Evolutionary conservation across 2,329 filamentous ascomycete genomes (phyloP).

Genomic region (Beauveria bassiana): DNA sequence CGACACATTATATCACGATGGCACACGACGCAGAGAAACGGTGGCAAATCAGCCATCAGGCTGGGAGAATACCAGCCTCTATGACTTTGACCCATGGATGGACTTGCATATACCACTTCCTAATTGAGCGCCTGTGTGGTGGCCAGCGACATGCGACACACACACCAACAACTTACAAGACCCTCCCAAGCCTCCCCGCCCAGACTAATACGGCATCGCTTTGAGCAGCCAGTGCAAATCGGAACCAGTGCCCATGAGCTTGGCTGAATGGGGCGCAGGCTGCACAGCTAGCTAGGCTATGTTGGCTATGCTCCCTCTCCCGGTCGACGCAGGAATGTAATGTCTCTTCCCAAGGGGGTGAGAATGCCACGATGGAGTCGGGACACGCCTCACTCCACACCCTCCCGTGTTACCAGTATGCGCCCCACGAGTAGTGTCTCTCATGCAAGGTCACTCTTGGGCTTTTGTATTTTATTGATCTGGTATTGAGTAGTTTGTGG

Average conservation of each 20-base stretch:
- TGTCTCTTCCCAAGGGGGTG: conserved; percentile 8
- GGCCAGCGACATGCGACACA: not conserved
- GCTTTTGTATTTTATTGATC: conserved; percentile 3
- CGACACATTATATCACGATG: not conserved
- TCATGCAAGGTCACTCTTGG: not conserved
- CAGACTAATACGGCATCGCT: not conserved
- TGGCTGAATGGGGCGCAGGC: not conserved
- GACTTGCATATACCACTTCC: not conserved
- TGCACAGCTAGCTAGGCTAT: not conserved
- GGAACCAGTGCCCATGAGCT: not conserved
- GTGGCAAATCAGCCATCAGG: conserved; percentile 1
- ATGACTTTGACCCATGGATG: not conserved
- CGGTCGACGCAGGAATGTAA: conserved; percentile 4
- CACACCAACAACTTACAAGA: conserved; percentile 3
- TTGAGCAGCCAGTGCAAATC: not conserved
- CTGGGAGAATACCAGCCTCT: conserved; percentile 7
- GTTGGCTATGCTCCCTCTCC: not conserved
- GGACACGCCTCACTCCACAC: not conserved
- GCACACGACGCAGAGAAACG: not conserved
- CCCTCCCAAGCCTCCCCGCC: not conserved
- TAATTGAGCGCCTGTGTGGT: not conserved
- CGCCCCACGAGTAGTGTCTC: conserved; percentile 8
- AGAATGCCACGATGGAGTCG: conserved; percentile 1
- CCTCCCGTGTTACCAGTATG: not conserved
- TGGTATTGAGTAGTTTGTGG: not conserved